phyloP scores from a whole-genome alignment of 257 asterid species.

The Phtheirospermum japonicum region DNA sequence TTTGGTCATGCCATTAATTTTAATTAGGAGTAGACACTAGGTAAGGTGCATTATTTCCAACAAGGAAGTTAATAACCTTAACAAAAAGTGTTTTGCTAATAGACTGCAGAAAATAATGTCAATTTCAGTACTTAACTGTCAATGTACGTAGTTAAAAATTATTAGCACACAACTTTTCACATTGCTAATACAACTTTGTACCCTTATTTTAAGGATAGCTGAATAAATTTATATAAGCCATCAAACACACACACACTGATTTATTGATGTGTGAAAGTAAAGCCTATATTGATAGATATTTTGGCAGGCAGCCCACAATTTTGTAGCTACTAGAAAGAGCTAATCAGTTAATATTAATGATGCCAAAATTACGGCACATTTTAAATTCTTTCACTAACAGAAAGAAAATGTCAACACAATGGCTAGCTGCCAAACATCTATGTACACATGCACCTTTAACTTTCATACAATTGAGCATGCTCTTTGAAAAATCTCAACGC shows the following conservation, averaged over 20 bases:
- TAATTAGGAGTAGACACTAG: slow-evolving; percentile 3
- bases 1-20: slow-evolving; percentile 15
- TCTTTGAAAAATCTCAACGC: neutral
- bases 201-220: too few relatives aligned
- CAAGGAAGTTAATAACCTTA: slow-evolving; percentile 28
- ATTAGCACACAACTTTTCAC: neutral
- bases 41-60: slow-evolving; percentile 17
- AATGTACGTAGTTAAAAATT: neutral
- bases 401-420: slow-evolving; percentile 21
- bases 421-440: slow-evolving; percentile 29
- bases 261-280: neutral
- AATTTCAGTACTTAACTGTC: slow-evolving; percentile 11
- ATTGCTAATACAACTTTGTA: neutral
- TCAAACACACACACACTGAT: neutral
- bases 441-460: too few relatives aligned
- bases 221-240: too few relatives aligned
- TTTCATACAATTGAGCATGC: neutral
- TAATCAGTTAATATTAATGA: slow-evolving; percentile 15
- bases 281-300: slow-evolving; percentile 10
- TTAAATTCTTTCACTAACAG: slow-evolving; percentile 3
- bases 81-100: slow-evolving; percentile 11
- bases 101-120: slow-evolving; percentile 24
- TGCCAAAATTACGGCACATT: slow-evolving; percentile 19
- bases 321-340: neutral
- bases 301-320: slow-evolving; percentile 26